phyloP scores from a whole-genome alignment of 306 rosid genomes.

The Prosopis cineraria region DNA sequence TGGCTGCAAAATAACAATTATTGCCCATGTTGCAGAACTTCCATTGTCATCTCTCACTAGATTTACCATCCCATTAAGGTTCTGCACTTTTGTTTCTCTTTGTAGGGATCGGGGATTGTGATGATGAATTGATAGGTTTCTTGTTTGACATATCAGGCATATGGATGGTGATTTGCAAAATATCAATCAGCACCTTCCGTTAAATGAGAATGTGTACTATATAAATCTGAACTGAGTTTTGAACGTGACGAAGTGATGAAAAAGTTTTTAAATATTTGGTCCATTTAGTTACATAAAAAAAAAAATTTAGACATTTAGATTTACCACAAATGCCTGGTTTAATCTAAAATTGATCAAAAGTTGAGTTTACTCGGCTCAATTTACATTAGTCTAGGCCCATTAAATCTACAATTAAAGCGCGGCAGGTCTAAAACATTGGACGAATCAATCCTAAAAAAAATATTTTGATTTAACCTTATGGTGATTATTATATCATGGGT shows the following conservation, averaged over 20 bases:
- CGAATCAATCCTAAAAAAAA: too few relatives aligned
- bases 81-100: neutral
- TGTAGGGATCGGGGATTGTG: neutral
- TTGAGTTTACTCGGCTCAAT: too few relatives aligned
- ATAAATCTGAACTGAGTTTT: neutral
- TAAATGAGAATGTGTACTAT: neutral
- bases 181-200: neutral
- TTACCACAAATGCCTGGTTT: too few relatives aligned
- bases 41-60: constrained; percentile 24
- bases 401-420: too few relatives aligned
- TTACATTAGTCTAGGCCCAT: too few relatives aligned
- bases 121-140: constrained; percentile 27
- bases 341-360: too few relatives aligned
- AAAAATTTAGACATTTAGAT: too few relatives aligned
- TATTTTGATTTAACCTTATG: too few relatives aligned
- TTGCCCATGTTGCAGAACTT: constrained; percentile 88
- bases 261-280: neutral
- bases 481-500: too few relatives aligned
- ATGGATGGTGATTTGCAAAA: neutral
- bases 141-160: neutral
- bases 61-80: neutral
- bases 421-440: too few relatives aligned
- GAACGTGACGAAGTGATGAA: neutral
- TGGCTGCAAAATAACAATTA: constrained; percentile 71
- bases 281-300: neutral